Evolutionary conservation across 148 eudicot genomes (phyloP).

Genomic region (Cornus kousa): DNA sequence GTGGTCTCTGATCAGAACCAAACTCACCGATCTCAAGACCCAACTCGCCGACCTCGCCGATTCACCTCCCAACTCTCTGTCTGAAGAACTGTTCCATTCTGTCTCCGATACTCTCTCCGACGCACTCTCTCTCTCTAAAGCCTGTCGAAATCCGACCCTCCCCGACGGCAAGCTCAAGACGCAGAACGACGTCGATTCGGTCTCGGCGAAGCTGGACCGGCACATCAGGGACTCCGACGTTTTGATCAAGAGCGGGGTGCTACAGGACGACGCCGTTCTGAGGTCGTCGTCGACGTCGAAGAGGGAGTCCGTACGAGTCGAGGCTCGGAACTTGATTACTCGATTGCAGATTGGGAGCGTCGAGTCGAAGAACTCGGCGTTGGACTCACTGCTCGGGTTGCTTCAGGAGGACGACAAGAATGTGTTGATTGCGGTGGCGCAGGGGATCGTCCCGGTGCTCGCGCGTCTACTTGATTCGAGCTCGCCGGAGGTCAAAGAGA

Average conservation of each 20-base stretch:
- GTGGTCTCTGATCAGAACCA: constrained; percentile 62
- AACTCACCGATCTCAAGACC: constrained; percentile 47
- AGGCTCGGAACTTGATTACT: constrained; percentile 54
- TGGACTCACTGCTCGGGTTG: constrained; percentile 47
- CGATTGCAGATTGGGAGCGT: constrained; percentile 67
- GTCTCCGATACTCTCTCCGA: constrained; percentile 43
- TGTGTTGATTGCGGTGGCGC: constrained; percentile 68
- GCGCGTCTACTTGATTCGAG: constrained; percentile 63
- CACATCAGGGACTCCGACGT: constrained; percentile 52
- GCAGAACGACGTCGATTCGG: constrained; percentile 66
- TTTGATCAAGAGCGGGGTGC: constrained; percentile 41
- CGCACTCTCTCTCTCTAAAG: constrained; percentile 42
- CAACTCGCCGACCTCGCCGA: constrained; percentile 45
- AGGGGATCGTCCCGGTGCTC: constrained; percentile 74
- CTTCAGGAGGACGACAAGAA: constrained; percentile 69
- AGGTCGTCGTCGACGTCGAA: constrained; percentile 12
- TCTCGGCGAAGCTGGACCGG: constrained; percentile 48
- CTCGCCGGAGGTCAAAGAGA: constrained; percentile 61
- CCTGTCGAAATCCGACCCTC: constrained; percentile 31
- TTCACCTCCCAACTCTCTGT: constrained; percentile 31
- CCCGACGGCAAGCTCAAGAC: constrained; percentile 70
- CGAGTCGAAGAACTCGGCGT: constrained; percentile 49
- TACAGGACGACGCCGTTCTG: constrained; percentile 18
- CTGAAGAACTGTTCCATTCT: constrained; percentile 43
- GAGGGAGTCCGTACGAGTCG: constrained; percentile 39